Conservation (phyloP, 2,329 filamentous ascomycete species). For the Neospermospora avenae region DNA sequence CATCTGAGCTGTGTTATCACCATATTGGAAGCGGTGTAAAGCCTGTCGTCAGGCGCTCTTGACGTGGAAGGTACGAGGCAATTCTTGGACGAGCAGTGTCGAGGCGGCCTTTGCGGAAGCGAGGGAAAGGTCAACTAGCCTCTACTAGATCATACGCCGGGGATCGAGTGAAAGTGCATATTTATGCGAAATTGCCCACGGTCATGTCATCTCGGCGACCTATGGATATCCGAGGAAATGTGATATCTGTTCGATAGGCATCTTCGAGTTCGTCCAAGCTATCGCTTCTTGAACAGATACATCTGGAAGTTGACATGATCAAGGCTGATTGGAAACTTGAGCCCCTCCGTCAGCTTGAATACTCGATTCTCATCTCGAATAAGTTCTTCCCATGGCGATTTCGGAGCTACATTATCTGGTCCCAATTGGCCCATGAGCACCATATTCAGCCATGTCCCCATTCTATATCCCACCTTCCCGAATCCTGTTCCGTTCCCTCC, state of each 20-base stretch:
- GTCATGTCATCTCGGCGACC: not conserved
- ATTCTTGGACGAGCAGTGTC: not conserved
- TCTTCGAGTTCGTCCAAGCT: not conserved
- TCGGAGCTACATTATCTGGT: constrained; percentile 28
- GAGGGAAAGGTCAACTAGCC: too few relatives aligned
- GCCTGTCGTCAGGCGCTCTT: not conserved
- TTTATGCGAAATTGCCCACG: too few relatives aligned
- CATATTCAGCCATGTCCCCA: constrained; percentile 86
- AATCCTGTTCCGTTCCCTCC: constrained; percentile 48
- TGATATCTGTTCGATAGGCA: not conserved
- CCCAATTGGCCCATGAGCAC: constrained; percentile 54
- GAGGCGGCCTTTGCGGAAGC: too few relatives aligned
- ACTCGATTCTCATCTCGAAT: constrained; percentile 72
- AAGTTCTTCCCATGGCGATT: constrained; percentile 65
- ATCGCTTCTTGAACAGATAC: constrained; percentile 61
- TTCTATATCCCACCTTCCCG: constrained; percentile 67
- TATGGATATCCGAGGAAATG: not conserved
- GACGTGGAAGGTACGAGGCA: not conserved
- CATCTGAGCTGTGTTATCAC: not conserved
- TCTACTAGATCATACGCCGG: too few relatives aligned
- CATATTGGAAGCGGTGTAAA: not conserved
- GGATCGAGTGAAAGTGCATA: too few relatives aligned
- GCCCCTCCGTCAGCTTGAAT: constrained; percentile 66
- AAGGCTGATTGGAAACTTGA: constrained; percentile 77
- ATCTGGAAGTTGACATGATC: constrained; percentile 94